Evolutionary conservation across 352 stramenopile genomes (phyloP), one percentile per base, ranked within the genome.

Genomic region (Phytophthora pseudosyringae): DNA sequence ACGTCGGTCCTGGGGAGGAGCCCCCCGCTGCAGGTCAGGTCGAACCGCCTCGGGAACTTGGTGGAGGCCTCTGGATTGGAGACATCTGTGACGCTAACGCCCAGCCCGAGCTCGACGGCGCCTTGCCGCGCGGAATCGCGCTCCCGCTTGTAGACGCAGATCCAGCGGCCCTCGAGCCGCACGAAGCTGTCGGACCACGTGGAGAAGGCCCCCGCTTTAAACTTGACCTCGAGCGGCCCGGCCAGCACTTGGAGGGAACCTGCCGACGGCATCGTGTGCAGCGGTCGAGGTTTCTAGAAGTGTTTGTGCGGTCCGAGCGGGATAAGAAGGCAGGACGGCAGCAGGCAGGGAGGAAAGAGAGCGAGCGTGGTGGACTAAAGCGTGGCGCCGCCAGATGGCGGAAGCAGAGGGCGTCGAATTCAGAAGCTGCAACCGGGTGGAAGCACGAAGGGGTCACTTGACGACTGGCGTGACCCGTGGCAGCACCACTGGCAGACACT

Each of bases 21-120:
- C 1, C 87, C 87, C n/a, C 87, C 85, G 18, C 76, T 81, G 76
- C 87, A 95, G 2, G 59, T 69, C 7, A 95, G 13, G 56, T 94
- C 85, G 38, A 95, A 92, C 15, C 84, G 83, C 18, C 87, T 69
- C 3, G 83, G 81, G 59, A 92, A 94, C 65, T 93, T 93, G 60
- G 81, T 71, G 28, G 70, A 76, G 31, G 74, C 75, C 28, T 94
- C 82, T 0, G 74, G 58, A 50, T 93, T 78, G 18, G 52, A 69
- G 10, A 75, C 31, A 61, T 93, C 85, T 8, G 83, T 92, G 16
- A 94, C 77, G 5, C 74, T 70, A 16, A 94, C 76, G 45, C 86
- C 83, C 0, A 77, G 73, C 4, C 87, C 87, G 18, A 95, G 60
- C 46, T 95, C 87, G 6, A 95, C 62, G 39, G 85, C 87, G 5